These are phyloP conservation scores for Paspalum vaginatum DNA, from an alignment of 176 grass and related monocot genomes.

Conservation along the genomic window DNA sequence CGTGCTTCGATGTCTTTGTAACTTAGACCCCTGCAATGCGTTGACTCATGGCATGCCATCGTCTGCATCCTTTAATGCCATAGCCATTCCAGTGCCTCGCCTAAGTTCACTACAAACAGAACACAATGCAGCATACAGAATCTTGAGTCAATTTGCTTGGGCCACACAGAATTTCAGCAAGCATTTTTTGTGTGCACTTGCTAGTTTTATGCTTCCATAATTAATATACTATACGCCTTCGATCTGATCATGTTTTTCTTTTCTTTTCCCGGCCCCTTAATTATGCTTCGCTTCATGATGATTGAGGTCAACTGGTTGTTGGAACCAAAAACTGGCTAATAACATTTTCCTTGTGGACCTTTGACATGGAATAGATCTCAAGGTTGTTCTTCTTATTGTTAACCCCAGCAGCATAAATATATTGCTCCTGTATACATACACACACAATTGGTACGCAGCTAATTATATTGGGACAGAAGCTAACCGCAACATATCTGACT, in stretches of 20 bases:
- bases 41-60: constrained; percentile 39
- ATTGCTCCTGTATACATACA: constrained; percentile 1
- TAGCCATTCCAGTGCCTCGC: constrained; percentile 26
- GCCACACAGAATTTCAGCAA: constrained; percentile 50
- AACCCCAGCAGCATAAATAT: constrained; percentile 30
- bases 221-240: constrained; percentile 7
- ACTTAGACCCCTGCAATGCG: constrained; percentile 44
- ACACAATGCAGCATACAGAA: constrained; percentile 32
- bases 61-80: constrained; percentile 9
- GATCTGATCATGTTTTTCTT: constrained; percentile 44
- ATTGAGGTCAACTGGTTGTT: constrained; percentile 70
- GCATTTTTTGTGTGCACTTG: neutral
- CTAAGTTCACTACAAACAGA: neutral
- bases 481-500: constrained; percentile 31
- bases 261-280: neutral
- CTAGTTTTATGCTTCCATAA: constrained; percentile 10
- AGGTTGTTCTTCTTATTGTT: constrained; percentile 35
- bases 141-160: constrained; percentile 52
- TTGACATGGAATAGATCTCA: constrained; percentile 58
- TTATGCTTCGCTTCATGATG: constrained; percentile 41
- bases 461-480: constrained; percentile 23
- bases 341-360: constrained; percentile 34
- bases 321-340: constrained; percentile 48
- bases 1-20: constrained; percentile 32
- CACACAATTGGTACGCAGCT: neutral